Evolutionary conservation across 176 grass and related monocot genomes (phyloP).

Genomic region (Dactylis glomerata): DNA sequence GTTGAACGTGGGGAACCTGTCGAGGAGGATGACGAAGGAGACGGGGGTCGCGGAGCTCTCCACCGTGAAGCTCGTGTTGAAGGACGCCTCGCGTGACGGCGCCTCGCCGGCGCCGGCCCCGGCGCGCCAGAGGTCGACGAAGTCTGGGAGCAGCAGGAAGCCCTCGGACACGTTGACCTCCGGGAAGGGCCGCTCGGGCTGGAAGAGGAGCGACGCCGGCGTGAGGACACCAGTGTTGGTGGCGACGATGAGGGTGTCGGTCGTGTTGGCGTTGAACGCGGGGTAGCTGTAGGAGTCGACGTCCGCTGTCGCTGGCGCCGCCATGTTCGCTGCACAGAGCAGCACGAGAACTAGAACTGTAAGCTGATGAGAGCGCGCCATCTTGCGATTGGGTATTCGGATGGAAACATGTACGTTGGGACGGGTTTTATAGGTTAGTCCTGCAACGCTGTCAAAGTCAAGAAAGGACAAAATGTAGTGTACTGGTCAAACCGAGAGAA

Average conservation of each 20-base stretch:
- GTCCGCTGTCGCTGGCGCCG: background rate
- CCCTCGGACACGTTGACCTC: conserved; percentile 26
- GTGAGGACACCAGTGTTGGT: background rate
- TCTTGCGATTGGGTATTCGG: background rate
- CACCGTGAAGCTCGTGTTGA: conserved; percentile 38
- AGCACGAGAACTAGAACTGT: background rate
- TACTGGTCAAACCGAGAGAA: background rate
- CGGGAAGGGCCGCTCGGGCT: background rate
- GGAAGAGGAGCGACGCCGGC: background rate
- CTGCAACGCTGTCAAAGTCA: background rate
- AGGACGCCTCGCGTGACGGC: conserved; percentile 15
- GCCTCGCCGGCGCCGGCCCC: background rate
- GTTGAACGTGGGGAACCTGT: background rate
- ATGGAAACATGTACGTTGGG: background rate
- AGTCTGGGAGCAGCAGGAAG: background rate
- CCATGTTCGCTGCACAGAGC: background rate
- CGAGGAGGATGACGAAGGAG: conserved; percentile 25
- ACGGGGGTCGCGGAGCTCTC: background rate
- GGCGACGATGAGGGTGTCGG: background rate
- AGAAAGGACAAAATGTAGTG: background rate
- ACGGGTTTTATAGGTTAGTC: background rate
- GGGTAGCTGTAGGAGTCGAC: background rate
- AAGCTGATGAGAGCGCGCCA: background rate
- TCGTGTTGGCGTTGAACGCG: background rate
- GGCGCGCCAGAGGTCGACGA: conserved; percentile 22